phyloP scores from a whole-genome alignment of 2,329 filamentous ascomycete species.

The Aspergillus tanneri region DNA sequence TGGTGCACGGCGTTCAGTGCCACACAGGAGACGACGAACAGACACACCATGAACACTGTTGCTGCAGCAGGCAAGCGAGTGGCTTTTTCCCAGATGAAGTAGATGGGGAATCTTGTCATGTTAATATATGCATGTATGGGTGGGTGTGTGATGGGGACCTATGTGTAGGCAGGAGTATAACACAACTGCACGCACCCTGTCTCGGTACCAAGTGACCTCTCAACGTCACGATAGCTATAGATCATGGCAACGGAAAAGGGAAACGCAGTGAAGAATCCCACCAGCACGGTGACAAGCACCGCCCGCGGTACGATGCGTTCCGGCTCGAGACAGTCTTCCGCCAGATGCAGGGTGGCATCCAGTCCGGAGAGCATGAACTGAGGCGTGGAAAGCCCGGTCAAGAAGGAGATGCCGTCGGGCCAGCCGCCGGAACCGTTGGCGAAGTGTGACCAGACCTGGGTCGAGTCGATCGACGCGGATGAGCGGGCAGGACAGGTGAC shows the following conservation, averaged over 20 bases:
- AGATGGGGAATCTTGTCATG: conserved; percentile 21
- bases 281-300: conserved; percentile 19
- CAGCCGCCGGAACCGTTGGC: conserved; percentile 25
- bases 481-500: conserved; percentile 24
- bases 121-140: neutral
- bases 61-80: conserved; percentile 21
- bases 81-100: conserved; percentile 26
- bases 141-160: neutral
- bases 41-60: conserved; percentile 22
- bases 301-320: conserved; percentile 25
- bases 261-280: conserved; percentile 24
- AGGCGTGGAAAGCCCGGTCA: conserved; percentile 25
- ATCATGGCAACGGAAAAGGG: conserved; percentile 22
- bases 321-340: conserved; percentile 25
- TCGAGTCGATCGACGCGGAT: conserved; percentile 13
- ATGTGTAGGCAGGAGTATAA: neutral
- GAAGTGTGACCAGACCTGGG: conserved; percentile 18
- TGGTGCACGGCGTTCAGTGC: conserved; percentile 26
- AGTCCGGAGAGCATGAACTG: conserved; percentile 28
- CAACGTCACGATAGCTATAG: conserved; percentile 20
- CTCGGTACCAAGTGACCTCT: conserved; percentile 13
- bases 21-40: conserved; percentile 18
- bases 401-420: conserved; percentile 26
- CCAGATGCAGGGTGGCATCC: conserved; percentile 24
- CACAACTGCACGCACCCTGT: conserved; percentile 15